Conservation (phyloP, 2,329 filamentous ascomycete species). For the Cladophialophora exuberans region DNA sequence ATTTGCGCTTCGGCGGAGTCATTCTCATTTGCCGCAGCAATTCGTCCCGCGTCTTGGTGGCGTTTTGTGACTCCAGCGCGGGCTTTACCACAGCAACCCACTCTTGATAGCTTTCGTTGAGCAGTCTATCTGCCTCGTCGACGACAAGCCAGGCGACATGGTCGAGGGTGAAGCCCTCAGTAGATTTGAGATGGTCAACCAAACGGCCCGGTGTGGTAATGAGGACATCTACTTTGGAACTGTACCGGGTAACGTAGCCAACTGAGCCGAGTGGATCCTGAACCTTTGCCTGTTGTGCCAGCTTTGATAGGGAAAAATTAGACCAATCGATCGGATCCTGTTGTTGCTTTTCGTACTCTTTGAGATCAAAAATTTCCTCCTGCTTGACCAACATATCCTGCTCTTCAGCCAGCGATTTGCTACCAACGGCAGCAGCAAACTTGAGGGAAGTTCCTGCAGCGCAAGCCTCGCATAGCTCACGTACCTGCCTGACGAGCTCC, state of each 20-base stretch:
- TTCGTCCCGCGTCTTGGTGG: slow-evolving; percentile 83
- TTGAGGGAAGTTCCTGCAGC: slow-evolving; percentile 72
- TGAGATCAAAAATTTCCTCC: slow-evolving; percentile 70
- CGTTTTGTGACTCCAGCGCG: slow-evolving; percentile 82
- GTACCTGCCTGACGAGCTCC: slow-evolving; percentile 85
- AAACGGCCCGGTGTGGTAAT: slow-evolving; percentile 92
- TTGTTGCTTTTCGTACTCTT: slow-evolving; percentile 51
- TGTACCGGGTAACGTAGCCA: slow-evolving; percentile 66
- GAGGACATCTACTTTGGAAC: slow-evolving; percentile 81
- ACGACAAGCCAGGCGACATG: slow-evolving; percentile 85
- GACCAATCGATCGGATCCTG: slow-evolving; percentile 51
- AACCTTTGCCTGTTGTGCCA: slow-evolving; percentile 47
- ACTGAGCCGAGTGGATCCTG: slow-evolving; percentile 50
- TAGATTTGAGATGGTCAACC: slow-evolving; percentile 92
- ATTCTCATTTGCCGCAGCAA: slow-evolving; percentile 72
- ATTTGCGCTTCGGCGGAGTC: slow-evolving; percentile 71
- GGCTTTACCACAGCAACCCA: slow-evolving; percentile 75
- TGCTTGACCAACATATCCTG: slow-evolving; percentile 65
- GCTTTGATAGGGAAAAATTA: slow-evolving; percentile 50
- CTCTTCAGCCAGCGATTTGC: slow-evolving; percentile 70
- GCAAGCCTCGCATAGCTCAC: slow-evolving; percentile 76
- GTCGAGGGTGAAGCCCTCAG: slow-evolving; percentile 77
- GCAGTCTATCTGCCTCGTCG: slow-evolving; percentile 90
- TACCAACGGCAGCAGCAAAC: slow-evolving; percentile 82
- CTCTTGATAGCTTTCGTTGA: slow-evolving; percentile 89